Percentiles rank a stretch among this genome's conserved stretches.
Conservation (phyloP, 2,329 filamentous ascomycete genomes). For the Scytalidium lignicola region DNA sequence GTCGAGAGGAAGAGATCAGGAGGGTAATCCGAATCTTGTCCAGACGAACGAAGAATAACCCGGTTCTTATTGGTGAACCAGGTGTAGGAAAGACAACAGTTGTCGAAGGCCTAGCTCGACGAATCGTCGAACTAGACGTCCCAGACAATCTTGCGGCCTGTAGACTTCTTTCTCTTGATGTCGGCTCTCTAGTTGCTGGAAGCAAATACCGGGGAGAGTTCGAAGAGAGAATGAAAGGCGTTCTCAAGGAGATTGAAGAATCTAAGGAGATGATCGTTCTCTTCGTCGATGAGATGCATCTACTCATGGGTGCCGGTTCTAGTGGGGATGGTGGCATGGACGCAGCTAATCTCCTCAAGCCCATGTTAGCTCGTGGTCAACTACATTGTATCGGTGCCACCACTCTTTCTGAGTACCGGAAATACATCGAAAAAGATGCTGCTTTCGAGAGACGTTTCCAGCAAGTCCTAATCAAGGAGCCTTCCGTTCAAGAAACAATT, state of each 20-base stretch:
- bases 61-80: conserved; percentile 93
- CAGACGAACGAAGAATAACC: conserved; percentile 96
- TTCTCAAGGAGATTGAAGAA: conserved; percentile 92
- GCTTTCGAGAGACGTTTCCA: conserved; percentile 98
- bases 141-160: conserved; percentile 92
- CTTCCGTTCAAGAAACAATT: conserved; percentile 79
- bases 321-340: conserved; percentile 98
- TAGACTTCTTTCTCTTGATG: conserved; percentile 89
- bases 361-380: conserved; percentile 94
- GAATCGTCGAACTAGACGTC: conserved; percentile 95
- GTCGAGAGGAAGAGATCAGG: conserved; percentile 91
- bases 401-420: conserved; percentile 90
- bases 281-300: conserved; percentile 97
- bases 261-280: conserved; percentile 96
- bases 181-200: conserved; percentile 89
- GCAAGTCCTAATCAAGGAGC: conserved; percentile 95
- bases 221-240: conserved; percentile 98
- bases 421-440: conserved; percentile 98
- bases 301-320: conserved; percentile 94
- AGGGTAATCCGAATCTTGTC: conserved; percentile 88
- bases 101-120: conserved; percentile 89
- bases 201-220: conserved; percentile 99
- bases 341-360: conserved; percentile 93
- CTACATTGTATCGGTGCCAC: conserved; percentile 98
- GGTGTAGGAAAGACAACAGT: conserved; percentile 99